phyloP scores from a whole-genome alignment of 768 basidiomycete genomes.

The Lenzites betulinus region DNA sequence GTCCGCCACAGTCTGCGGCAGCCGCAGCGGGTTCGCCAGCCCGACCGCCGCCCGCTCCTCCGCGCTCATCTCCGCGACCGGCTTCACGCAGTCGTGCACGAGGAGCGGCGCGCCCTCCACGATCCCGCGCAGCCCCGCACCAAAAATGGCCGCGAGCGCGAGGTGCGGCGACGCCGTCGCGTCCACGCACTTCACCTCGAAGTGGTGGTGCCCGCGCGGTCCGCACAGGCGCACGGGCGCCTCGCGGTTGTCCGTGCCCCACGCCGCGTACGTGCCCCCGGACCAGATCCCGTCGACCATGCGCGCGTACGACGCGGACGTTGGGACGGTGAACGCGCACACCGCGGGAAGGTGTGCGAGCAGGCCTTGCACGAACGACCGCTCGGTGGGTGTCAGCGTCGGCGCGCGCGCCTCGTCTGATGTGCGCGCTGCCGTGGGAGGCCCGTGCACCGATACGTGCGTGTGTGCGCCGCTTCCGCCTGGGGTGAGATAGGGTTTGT shows the following conservation, averaged over 20 bases:
- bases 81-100: constrained; percentile 27
- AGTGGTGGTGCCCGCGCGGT: constrained; percentile 53
- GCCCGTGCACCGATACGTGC: constrained; percentile 61
- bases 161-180: constrained; percentile 67
- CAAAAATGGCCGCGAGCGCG: constrained; percentile 56
- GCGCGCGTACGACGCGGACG: constrained; percentile 60
- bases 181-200: constrained; percentile 64
- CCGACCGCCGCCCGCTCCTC: constrained; percentile 47
- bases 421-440: neutral
- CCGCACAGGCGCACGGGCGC: constrained; percentile 62
- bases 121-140: constrained; percentile 57
- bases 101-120: constrained; percentile 38
- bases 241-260: constrained; percentile 74
- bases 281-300: constrained; percentile 68
- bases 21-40: constrained; percentile 32
- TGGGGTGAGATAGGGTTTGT: constrained; percentile 2
- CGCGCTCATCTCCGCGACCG: constrained; percentile 46
- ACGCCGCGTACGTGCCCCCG: constrained; percentile 69
- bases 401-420: constrained; percentile 22
- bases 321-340: constrained; percentile 59
- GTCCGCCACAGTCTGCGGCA: constrained; percentile 48
- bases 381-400: constrained; percentile 46
- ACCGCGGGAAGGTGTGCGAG: constrained; percentile 59
- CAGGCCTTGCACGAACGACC: constrained; percentile 63
- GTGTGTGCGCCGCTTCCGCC: constrained; percentile 62